Base-by-base conservation (phyloP, 495 filamentous ascomycete species). In the Penicillium steckii region DNA sequence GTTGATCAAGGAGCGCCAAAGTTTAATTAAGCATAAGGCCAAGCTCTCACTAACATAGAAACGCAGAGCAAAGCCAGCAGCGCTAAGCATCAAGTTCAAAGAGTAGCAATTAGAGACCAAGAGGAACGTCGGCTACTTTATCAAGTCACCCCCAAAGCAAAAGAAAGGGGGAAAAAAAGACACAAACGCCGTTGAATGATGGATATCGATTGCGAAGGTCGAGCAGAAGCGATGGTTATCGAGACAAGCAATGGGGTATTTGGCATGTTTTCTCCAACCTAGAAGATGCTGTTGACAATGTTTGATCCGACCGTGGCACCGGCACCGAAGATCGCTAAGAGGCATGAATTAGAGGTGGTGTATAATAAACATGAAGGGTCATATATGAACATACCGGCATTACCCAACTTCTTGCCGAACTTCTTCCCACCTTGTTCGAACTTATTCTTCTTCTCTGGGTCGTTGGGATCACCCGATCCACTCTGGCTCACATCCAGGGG, bases 231-330 rank as follows among this genome's bases (percentile, higher is more conserved):
- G 33, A 37, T 37, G n/a, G n/a, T 18, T 37, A 15, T 37, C 13
- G 15, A 37, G 15, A 37, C 33, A 15, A 37, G 33, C 4, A 37
- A 37, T 37, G 15, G n/a, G 33, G 33, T 8, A 18, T 37, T 10
- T 10, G 10, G 26, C 26, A 3, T 37, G 13, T 2, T 15, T n/a
- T 37, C 8, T 33, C 24, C 6, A 50, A 48, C 55, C 74, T 84
- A 95, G 67, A 96, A 95, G 45, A 97, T 95, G 47, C 85, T 82
- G 66, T 96, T 95, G 48, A 97, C 94, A 63, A 97, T 86, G 53
- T 96, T 92, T 48, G 85, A 81, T 24, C 94, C 94, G 53, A 97
- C 83, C 4, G 94, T 95, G 52, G 92, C 92, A 61, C 92, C 92
- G 38, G 89, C 88, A 53, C 88, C 88, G 62, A 89, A 91, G 55